A percentile compares a stretch with the other conserved stretches of the same genome.
These are phyloP conservation scores for Cladosporium oxysporum DNA, from an alignment of 2,329 filamentous ascomycete species.

Conservation along the genomic window DNA sequence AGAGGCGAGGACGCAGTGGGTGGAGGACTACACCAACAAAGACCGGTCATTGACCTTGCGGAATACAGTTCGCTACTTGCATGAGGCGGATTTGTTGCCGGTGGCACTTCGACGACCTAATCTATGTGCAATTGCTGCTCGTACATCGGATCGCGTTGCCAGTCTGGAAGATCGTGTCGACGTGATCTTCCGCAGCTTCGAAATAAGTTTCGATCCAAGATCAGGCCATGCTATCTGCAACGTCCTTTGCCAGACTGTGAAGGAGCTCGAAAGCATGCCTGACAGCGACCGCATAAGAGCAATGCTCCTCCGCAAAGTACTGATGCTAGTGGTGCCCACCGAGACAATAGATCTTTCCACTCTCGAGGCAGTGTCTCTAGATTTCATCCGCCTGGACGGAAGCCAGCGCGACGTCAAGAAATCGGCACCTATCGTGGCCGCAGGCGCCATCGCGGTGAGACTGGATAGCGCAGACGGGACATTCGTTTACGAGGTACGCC, in stretches of 20 bases:
- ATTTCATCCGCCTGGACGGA: slow-evolving; percentile 43
- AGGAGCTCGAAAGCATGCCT: slow-evolving; percentile 7
- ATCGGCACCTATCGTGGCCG: not conserved
- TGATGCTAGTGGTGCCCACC: slow-evolving; percentile 52
- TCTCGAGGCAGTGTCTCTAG: slow-evolving; percentile 43
- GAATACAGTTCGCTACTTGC: slow-evolving; percentile 76
- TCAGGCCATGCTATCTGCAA: slow-evolving; percentile 32
- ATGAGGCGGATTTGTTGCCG: slow-evolving; percentile 63
- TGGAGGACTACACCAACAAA: slow-evolving; percentile 81
- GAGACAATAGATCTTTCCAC: slow-evolving; percentile 47
- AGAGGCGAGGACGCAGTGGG: slow-evolving; percentile 68
- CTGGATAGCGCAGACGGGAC: not conserved
- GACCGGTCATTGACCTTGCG: slow-evolving; percentile 75
- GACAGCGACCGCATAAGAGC: slow-evolving; percentile 36
- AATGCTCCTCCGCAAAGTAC: slow-evolving; percentile 50
- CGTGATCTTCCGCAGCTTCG: slow-evolving; percentile 53
- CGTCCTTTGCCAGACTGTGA: slow-evolving; percentile 4
- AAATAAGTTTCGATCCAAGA: slow-evolving; percentile 47
- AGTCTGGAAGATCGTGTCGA: slow-evolving; percentile 56
- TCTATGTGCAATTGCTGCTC: slow-evolving; percentile 62
- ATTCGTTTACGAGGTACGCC: not conserved
- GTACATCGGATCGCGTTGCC: slow-evolving; percentile 49
- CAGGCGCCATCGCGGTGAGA: not conserved
- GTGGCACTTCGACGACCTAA: slow-evolving; percentile 65
- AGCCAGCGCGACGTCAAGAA: not conserved